These are phyloP conservation scores for Dendrobium nobile DNA, from an alignment of 106 monocot genomes.

Conservation along the genomic window DNA sequence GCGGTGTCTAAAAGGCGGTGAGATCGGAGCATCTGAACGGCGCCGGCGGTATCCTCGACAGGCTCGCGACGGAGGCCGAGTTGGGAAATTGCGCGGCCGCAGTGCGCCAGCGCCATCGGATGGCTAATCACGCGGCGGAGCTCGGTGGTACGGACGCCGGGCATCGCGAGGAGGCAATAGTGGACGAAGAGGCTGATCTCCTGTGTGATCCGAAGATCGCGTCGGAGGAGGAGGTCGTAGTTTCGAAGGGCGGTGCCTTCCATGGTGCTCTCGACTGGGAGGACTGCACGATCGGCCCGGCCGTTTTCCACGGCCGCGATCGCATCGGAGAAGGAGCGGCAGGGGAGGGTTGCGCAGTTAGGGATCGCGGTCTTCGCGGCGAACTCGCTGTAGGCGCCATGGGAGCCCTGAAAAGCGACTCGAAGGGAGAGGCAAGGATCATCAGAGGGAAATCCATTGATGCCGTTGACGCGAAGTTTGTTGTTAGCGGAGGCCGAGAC, in stretches of 20 bases:
- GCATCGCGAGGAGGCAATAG: slow-evolving; percentile 75
- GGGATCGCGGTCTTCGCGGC: slow-evolving; percentile 61
- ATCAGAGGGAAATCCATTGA: background rate
- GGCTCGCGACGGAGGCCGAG: slow-evolving; percentile 48
- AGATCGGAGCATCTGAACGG: slow-evolving; percentile 52
- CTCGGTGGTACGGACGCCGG: slow-evolving; percentile 44
- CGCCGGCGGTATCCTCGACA: slow-evolving; percentile 76
- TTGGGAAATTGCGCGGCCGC: slow-evolving; percentile 47
- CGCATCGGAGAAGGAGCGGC: slow-evolving; percentile 42
- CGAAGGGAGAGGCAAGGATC: slow-evolving; percentile 15
- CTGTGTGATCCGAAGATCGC: slow-evolving; percentile 43
- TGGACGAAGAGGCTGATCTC: slow-evolving; percentile 66
- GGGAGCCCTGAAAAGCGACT: slow-evolving; percentile 55
- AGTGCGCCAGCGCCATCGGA: slow-evolving; percentile 67
- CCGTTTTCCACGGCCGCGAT: slow-evolving; percentile 36
- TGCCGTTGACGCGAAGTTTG: background rate
- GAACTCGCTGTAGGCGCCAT: slow-evolving; percentile 76
- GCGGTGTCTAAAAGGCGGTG: slow-evolving; percentile 48
- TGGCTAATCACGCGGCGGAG: slow-evolving; percentile 62
- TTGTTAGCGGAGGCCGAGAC: slow-evolving; percentile 1
- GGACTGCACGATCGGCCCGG: slow-evolving; percentile 44
- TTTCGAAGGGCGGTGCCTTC: slow-evolving; percentile 45
- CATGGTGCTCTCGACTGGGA: slow-evolving; percentile 71
- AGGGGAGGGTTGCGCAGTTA: slow-evolving; percentile 44
- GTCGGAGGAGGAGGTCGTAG: slow-evolving; percentile 59